A percentile compares a stretch with the other conserved stretches of the same genome.
phyloP scores from a whole-genome alignment of 2,329 filamentous ascomycete species.

The Dactylellina sp. region DNA sequence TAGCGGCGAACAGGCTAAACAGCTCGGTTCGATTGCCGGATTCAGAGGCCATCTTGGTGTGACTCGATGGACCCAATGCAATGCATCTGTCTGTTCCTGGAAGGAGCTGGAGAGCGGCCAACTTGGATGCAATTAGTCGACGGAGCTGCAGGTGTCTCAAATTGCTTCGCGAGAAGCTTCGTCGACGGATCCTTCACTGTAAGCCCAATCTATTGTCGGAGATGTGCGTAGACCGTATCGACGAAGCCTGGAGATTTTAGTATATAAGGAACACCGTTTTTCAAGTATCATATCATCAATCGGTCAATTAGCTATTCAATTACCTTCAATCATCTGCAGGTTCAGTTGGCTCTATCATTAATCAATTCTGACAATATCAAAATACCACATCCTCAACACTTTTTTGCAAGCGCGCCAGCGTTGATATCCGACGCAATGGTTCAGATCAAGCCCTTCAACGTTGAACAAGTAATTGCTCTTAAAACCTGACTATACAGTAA shows the following conservation, averaged over 20 bases:
- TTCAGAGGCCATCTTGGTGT: too few relatives aligned
- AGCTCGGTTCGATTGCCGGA: background rate
- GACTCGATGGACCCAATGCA: too few relatives aligned
- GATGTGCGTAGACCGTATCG: background rate
- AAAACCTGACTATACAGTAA: background rate
- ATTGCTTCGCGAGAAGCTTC: slow-evolving; percentile 19
- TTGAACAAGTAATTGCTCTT: slow-evolving; percentile 73
- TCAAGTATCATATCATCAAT: too few relatives aligned
- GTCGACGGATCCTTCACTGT: slow-evolving; percentile 19
- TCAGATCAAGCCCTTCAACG: slow-evolving; percentile 73
- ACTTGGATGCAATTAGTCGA: too few relatives aligned
- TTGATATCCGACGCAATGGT: slow-evolving; percentile 66
- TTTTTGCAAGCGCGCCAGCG: background rate
- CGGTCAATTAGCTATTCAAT: background rate
- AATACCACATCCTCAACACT: slow-evolving; percentile 53
- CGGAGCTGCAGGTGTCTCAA: background rate
- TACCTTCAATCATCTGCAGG: background rate
- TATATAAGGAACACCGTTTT: too few relatives aligned
- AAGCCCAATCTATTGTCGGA: background rate
- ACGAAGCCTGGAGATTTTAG: background rate
- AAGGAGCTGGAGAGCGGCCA: too few relatives aligned
- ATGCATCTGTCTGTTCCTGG: too few relatives aligned
- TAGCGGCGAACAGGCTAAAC: background rate
- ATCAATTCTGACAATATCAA: background rate
- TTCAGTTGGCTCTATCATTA: background rate